Conservation (phyloP, 106 monocot genomes). For the Ottelia alismoides region DNA sequence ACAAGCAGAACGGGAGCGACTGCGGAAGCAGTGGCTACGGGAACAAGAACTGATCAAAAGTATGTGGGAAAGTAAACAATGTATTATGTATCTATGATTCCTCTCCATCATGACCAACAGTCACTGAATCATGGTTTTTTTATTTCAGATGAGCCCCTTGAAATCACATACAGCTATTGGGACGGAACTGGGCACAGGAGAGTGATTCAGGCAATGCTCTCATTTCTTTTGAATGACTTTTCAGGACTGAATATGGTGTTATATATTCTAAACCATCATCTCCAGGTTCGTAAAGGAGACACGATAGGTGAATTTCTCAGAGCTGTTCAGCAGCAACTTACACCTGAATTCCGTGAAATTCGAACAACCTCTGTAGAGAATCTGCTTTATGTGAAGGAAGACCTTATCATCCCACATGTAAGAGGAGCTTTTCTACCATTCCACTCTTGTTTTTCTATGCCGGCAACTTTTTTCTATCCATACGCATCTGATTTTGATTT, state of each 20-base stretch:
- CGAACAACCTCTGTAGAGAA: conserved; percentile 95
- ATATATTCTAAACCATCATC: background rate
- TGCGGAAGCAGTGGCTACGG: conserved; percentile 75
- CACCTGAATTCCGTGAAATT: conserved; percentile 88
- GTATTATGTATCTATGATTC: too few species aligned
- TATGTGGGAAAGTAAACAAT: too few species aligned
- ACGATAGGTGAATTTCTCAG: conserved; percentile 89
- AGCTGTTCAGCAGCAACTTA: conserved; percentile 96
- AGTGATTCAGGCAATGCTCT: conserved; percentile 46
- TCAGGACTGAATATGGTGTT: background rate
- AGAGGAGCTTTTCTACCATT: background rate
- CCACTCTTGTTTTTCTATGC: background rate
- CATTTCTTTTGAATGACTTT: background rate
- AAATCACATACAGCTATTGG: conserved; percentile 99
- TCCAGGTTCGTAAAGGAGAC: conserved; percentile 91
- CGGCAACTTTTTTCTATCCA: too few species aligned
- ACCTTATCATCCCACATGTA: conserved; percentile 97
- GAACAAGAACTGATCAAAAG: conserved; percentile 91
- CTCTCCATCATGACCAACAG: too few species aligned
- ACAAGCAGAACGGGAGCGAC: conserved; percentile 84
- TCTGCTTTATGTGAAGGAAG: conserved; percentile 95
- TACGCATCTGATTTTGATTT: background rate
- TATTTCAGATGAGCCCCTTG: conserved; percentile 83
- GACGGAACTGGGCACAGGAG: conserved; percentile 97
- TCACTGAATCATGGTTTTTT: background rate